Evolutionary conservation across 345 rosid genomes (phyloP), one percentile per base, ranked within the genome.

Genomic region (Combretum micranthum): DNA sequence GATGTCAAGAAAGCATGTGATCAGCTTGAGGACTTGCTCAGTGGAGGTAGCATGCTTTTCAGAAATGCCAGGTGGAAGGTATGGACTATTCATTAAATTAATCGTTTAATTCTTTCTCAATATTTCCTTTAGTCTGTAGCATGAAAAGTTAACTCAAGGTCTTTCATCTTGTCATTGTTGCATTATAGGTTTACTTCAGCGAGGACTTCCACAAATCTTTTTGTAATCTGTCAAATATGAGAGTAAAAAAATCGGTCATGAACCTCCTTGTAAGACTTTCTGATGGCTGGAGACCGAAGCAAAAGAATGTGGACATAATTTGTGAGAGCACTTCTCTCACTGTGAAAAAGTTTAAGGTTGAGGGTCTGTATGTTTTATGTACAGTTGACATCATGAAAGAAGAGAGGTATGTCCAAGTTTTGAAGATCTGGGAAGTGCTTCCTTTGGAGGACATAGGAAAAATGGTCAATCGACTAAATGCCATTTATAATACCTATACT

Each of bases 401-500:
- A 18, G 44, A 4, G 2, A 19, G n/a, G 25, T 72, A 73, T 62
- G 61, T 15, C 7, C 89, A 83, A 68, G 68, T 76, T 39, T 50
- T 83, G 68, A 83, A 70, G 71, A 70, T 75, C 19, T 83, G 86
- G 86, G 86, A 83, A 60, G 52, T 83, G 58, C 42, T 80, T 56
- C 80, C 78, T 4, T 55, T 50, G 18, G 77, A 72, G 56, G 75
- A 78, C 54, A 62, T 68, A 46, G 65, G 44, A 2, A 70, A 63
- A 56, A 46, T 74, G 68, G 79, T 58, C 23, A 74, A 72, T 63
- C 74, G 79, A 47, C 72, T 80, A 3, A 80, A 78, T 57, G 51
- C 57, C 32, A 61, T 74, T 14, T 83, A 77, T 61, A 52, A 23
- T 37, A 64, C 54, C 39, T 74, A 65, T 56, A 72, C 69, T 8